phyloP scores from a whole-genome alignment of 169 alveolate species.

The Cryptosporidium xiaoi region DNA sequence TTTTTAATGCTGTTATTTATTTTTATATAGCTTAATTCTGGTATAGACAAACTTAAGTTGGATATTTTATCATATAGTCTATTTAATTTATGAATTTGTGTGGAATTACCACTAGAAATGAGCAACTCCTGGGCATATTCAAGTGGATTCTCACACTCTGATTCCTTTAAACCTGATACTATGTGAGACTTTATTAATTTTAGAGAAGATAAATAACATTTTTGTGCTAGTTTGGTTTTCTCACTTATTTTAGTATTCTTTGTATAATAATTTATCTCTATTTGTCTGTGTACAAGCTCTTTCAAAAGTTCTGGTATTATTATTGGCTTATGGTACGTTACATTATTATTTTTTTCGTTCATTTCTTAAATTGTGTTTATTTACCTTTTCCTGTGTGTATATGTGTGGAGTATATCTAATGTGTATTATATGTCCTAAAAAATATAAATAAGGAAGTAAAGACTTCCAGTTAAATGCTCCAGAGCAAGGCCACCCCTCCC shows the following conservation, averaged over 20 bases:
- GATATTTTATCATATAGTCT: constrained; percentile 32
- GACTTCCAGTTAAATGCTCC: too few relatives aligned
- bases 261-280: not conserved
- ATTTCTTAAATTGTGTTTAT: not conserved
- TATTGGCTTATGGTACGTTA: constrained; percentile 24
- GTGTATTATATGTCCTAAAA: too few relatives aligned
- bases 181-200: constrained; percentile 53
- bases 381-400: too few relatives aligned
- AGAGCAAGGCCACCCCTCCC: too few relatives aligned
- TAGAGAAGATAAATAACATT: constrained; percentile 37
- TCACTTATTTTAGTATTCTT: not conserved
- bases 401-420: too few relatives aligned
- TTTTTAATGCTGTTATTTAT: not conserved
- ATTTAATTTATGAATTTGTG: constrained; percentile 46
- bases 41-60: constrained; percentile 24
- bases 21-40: constrained; percentile 18
- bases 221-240: constrained; percentile 28
- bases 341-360: not conserved
- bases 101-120: constrained; percentile 21
- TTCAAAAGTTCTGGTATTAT: constrained; percentile 64
- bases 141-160: constrained; percentile 24
- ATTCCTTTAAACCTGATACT: constrained; percentile 46
- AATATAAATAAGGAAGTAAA: too few relatives aligned
- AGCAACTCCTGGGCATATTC: constrained; percentile 59
- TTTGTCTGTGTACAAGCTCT: constrained; percentile 47